Base-by-base conservation (phyloP, 805 yeast genomes). In the Saccharomycopsis capsularis region DNA sequence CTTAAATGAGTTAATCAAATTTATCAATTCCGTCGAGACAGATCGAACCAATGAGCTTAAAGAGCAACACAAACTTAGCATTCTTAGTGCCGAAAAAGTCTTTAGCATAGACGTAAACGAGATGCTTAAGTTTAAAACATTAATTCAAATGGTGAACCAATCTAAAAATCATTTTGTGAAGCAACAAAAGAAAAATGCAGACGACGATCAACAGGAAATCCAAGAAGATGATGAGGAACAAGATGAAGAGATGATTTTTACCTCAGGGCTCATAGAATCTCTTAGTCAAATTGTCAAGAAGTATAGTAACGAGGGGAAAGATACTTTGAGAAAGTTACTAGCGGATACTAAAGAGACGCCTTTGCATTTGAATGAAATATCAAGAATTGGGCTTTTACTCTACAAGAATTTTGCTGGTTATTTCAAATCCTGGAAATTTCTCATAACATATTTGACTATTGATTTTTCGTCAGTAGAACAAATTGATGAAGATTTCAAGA, bases 1-100 rank as follows among this genome's bases (percentile, higher is more conserved):
- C 44, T 60, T 63, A 16, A 59, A 66, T 18, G 82, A 82, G 45
- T 67, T 80, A 9, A 76, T 83, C 9, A 78, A 68, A 52, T 79
- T 85, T 55, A 63, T 82, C 19, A 63, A 71, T 5, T 53, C 65
- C 5, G 70, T 73, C 22, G 76, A 74, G 47, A 57, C 57, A 4
- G 76, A 74, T 16, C 60, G 62, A 19, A 60, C 66, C 4, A 57
- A 61, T 4, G 74, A 69, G 3, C 61, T 63, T 15, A 30, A 64
- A 21, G 78, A 73, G 40, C 57, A 64, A 11, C 61, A 64, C 46
- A 57, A 63, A 3, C 54, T 63, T 1, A 59, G 62, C 13, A 57
- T 75, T 23, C 62, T 67, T 2, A 52, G 59, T 1, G 21, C 54
- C 0, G 55, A 62, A 38, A 6, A 37, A 0, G 29, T 44, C 2